phyloP scores from a whole-genome alignment of 2,329 filamentous ascomycete genomes.

The Chaetomiaceae sp. region DNA sequence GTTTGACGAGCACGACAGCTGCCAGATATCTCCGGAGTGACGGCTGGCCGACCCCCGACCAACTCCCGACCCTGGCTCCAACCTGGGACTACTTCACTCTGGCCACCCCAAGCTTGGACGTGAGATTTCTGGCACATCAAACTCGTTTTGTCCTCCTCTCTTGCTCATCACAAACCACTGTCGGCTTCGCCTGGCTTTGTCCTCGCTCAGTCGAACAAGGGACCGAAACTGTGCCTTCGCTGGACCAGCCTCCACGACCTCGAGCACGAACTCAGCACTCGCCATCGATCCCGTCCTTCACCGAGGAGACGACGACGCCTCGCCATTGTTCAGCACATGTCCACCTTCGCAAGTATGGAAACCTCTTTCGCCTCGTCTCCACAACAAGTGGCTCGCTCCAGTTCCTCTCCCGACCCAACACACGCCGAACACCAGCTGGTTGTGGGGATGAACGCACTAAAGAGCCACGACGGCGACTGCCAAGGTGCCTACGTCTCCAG shows the following conservation, averaged over 20 bases:
- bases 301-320: background rate
- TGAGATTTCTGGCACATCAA: constrained; percentile 14
- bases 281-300: background rate
- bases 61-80: constrained; percentile 11
- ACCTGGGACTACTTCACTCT: constrained; percentile 9
- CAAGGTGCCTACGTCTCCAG: constrained; percentile 13
- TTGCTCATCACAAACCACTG: constrained; percentile 4
- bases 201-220: constrained; percentile 4
- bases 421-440: constrained; percentile 5
- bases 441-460: constrained; percentile 6
- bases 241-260: background rate
- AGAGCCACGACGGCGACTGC: constrained; percentile 11
- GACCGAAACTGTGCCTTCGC: background rate
- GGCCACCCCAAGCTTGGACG: constrained; percentile 2
- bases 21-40: constrained; percentile 15
- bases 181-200: constrained; percentile 9
- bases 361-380: constrained; percentile 12
- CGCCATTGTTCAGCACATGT: constrained; percentile 12
- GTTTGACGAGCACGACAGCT: constrained; percentile 15
- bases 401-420: constrained; percentile 6
- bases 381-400: constrained; percentile 2
- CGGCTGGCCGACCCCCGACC: constrained; percentile 16
- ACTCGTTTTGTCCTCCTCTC: constrained; percentile 6
- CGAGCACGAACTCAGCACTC: constrained; percentile 5
- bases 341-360: constrained; percentile 9